Conservation (phyloP, 2,329 filamentous ascomycete genomes). For the Venturia oleaginea region DNA sequence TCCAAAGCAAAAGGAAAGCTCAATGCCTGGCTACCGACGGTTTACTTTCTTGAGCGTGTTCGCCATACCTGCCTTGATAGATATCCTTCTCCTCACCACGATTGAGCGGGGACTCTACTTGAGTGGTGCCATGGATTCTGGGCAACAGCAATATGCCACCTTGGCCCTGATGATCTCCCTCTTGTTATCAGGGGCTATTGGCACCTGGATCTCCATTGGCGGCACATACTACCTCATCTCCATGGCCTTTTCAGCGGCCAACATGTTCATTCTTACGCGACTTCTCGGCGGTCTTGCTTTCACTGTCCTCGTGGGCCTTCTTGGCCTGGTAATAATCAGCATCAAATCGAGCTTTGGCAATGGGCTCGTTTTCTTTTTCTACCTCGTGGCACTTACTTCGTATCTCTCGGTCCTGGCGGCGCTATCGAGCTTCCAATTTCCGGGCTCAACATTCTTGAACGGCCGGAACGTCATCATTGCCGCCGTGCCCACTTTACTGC, state of each 20-base stretch:
- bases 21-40: constrained; percentile 39
- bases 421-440: constrained; percentile 36
- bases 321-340: constrained; percentile 43
- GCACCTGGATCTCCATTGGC: constrained; percentile 54
- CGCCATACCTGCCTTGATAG: constrained; percentile 52
- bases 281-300: constrained; percentile 44
- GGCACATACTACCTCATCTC: constrained; percentile 53
- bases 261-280: constrained; percentile 46
- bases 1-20: constrained; percentile 34
- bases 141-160: constrained; percentile 45
- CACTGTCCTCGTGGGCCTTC: constrained; percentile 42
- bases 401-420: constrained; percentile 50
- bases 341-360: constrained; percentile 33
- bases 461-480: constrained; percentile 47
- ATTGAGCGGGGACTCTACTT: constrained; percentile 53
- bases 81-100: constrained; percentile 50
- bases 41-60: constrained; percentile 54
- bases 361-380: constrained; percentile 51
- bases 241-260: constrained; percentile 47
- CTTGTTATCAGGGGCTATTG: constrained; percentile 50
- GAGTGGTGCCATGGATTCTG: constrained; percentile 45
- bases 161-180: constrained; percentile 50
- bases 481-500: constrained; percentile 46
- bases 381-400: constrained; percentile 47
- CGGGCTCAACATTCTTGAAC: constrained; percentile 47